These are phyloP conservation scores for Smallanthus sonchifolius DNA, from an alignment of 129 eudicot genomes.

Conservation along the genomic window DNA sequence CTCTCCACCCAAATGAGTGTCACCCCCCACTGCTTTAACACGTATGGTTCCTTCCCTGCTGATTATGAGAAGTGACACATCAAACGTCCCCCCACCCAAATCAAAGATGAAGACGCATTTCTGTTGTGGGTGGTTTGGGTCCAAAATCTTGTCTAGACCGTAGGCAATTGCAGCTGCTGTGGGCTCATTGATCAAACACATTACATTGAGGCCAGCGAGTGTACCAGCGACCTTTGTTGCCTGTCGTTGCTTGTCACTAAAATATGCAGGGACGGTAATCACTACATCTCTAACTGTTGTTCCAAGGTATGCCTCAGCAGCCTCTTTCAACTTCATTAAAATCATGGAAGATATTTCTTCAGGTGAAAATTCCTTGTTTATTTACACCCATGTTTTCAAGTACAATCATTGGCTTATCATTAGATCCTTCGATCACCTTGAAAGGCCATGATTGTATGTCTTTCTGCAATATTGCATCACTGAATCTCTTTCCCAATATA, in stretches of 20 bases:
- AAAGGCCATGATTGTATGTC: neutral
- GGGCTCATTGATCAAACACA: no score
- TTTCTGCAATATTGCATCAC: neutral
- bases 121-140: neutral
- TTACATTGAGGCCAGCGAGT: no score
- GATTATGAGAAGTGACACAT: neutral
- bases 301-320: neutral
- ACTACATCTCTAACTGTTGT: neutral
- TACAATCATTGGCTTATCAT: neutral
- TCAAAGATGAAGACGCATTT: neutral
- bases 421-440: neutral
- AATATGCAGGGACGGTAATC: neutral
- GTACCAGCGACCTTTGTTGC: no score
- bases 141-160: neutral
- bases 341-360: no score
- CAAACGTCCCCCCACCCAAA: neutral
- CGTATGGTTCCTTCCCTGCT: neutral
- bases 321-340: neutral
- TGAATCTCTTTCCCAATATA: neutral
- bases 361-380: no score
- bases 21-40: neutral
- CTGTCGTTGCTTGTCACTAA: neutral
- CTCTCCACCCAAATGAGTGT: neutral
- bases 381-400: neutral
- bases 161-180: neutral